These are phyloP conservation scores for Hypoxylon sp. DNA, from an alignment of 2,329 filamentous ascomycete species.

Conservation along the genomic window DNA sequence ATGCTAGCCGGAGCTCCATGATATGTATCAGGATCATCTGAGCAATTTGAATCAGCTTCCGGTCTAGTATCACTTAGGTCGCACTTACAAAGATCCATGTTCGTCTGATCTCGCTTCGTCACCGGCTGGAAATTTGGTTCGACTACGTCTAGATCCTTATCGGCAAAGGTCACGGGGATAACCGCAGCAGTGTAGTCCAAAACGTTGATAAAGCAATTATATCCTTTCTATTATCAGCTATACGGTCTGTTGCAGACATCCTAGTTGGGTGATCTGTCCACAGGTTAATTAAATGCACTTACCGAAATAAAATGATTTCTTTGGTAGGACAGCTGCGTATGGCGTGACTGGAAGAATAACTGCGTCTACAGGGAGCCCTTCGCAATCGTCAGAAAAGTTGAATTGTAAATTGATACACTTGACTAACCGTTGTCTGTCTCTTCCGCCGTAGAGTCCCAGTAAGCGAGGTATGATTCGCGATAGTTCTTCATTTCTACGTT, in stretches of 20 bases:
- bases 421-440: constrained; percentile 4
- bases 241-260: background rate
- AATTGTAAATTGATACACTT: background rate
- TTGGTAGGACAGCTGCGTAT: constrained; percentile 1
- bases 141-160: constrained; percentile 12
- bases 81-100: constrained; percentile 15
- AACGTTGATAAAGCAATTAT: constrained; percentile 10
- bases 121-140: constrained; percentile 6
- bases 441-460: constrained; percentile 8
- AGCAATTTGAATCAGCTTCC: background rate
- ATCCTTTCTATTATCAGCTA: constrained; percentile 3
- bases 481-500: constrained; percentile 7
- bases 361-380: constrained; percentile 6
- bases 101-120: constrained; percentile 1
- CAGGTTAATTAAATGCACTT: background rate
- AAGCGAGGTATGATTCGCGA: background rate
- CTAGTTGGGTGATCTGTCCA: background rate
- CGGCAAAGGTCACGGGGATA: constrained; percentile 17
- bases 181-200: constrained; percentile 14
- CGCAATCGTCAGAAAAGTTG: background rate
- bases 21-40: constrained; percentile 8
- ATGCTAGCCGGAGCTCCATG: constrained; percentile 12
- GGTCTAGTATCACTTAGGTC: background rate
- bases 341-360: constrained; percentile 5
- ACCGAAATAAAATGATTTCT: constrained; percentile 3